Base-by-base conservation (phyloP, 1,284 basidiomycete species). In the Cryptococcus sp. region DNA sequence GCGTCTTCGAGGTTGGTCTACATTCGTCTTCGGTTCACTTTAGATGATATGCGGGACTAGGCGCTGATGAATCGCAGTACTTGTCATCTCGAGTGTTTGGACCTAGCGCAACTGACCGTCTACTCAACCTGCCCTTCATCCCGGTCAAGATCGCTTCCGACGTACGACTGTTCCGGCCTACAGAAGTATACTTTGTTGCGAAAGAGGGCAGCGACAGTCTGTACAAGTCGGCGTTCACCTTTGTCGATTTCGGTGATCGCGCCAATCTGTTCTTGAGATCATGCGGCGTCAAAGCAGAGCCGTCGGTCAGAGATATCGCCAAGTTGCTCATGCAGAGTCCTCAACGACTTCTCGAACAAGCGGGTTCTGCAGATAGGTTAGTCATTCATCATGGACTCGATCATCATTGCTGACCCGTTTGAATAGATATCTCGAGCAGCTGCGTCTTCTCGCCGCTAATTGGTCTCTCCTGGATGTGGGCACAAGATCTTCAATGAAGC, bases 251-350 rank as follows among this genome's bases (percentile, higher is more conserved):
- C 75, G 95, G 94, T 0, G 73, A 83, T 0, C 81, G 82, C 5
- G 94, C 89, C 2, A 94, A 93, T 64, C 81, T 84, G 3, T 96
- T 99, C 78, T 80, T 99, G 49, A 85, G 84, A 58, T 87, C 89
- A 11, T 92, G 91, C 66, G 95, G 95, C 20, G 91, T 94, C 19
- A 88, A 87, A 69, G 86, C 85, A 52, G 90, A 95, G 70, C 96
- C 95, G 0, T 93, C 87, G 37, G 86, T 92, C 1, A 86, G 89
- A 64, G 77, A 78, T 49, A 73, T 78, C 40, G 75, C 75, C 0
- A 53, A 53, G 16, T 55, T 77, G 10, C 59, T 78, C 3, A 63
- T 78, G 46, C 63, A 63, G 7, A 65, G 77, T 4, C 73, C 76
- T 0, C 61, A 70, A 34, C 64, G 58, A 20, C 75, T 78, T 61